Evolutionary conservation across 1,139 yeast species (phyloP), one percentile per base, ranked within the genome.

Genomic region (Yamadazyma spencermartinsiae): DNA sequence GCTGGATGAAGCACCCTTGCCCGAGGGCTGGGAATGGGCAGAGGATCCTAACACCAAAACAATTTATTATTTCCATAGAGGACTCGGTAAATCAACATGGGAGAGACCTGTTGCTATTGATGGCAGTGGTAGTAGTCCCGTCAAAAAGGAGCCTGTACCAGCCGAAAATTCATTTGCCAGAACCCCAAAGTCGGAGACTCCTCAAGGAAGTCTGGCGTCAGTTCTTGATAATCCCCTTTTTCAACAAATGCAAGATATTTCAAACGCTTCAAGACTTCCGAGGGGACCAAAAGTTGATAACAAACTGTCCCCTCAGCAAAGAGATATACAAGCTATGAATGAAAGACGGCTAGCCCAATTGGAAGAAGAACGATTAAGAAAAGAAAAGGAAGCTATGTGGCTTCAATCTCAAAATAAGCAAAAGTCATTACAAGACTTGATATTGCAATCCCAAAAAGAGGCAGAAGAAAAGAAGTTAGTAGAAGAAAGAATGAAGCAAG

Each of bases 1-100:
- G 4, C 41, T 34, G 7, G 43, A 39, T 12, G 46, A 40, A 12
- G 58, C 58, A 19, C 63, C 61, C 4, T 57, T 77, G 25, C 81
- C 81, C 1, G 65, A 63, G 3, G 80, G 80, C 2, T 77, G 83
- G 83, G 75, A 71, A 41, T 64, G 66, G 55, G 78, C 80, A 2
- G 51, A 56, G 28, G 81, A 76, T 48, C 63, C 65, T 16, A 58
- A 54, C 28, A 55, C 77, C 2, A 57, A 60, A 14, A 58, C 58
- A 5, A 54, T 54, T 4, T 84, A 83, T 55, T 85, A 77, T 55
- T 82, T 67, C 60, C 76, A 83, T 52, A 60, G 74, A 31, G 66
- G 56, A 12, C 58, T 65, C 29, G 67, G 69, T 31, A 49, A 63
- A 13, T 72, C 82, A 1, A 73, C 73, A 36, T 84, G 92, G 90